phyloP scores from a whole-genome alignment of 169 alveolate genomes.

The Plasmodium cynomolgi region DNA sequence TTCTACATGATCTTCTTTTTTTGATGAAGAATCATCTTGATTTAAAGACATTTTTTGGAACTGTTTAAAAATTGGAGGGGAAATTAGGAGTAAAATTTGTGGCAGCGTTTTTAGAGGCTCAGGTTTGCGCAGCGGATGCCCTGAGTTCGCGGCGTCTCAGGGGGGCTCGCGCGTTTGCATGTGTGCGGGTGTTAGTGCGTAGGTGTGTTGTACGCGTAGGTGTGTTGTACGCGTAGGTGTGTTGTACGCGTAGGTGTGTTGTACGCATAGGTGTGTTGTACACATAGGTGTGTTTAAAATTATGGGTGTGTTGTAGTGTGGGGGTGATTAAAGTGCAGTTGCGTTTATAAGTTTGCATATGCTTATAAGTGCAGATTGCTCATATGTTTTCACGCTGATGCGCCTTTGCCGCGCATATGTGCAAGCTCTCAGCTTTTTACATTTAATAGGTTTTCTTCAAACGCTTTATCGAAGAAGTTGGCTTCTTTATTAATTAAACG shows the following conservation, averaged over 20 bases:
- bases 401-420: not conserved
- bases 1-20: slow-evolving; percentile 45
- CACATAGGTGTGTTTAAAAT: not conserved
- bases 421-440: not conserved
- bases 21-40: slow-evolving; percentile 23
- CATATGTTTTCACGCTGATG: not conserved
- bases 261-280: not conserved
- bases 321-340: not conserved
- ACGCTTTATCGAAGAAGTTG: slow-evolving; percentile 59
- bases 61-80: slow-evolving; percentile 33
- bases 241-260: not conserved
- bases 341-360: not conserved
- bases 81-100: not conserved
- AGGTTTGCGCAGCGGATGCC: not conserved
- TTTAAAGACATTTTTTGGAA: slow-evolving; percentile 65
- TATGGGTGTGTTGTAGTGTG: not conserved
- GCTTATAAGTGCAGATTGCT: not conserved
- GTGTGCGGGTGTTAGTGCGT: not conserved
- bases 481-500: slow-evolving; percentile 72
- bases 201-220: not conserved
- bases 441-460: slow-evolving; percentile 70
- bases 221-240: not conserved
- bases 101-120: not conserved
- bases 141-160: not conserved
- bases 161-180: not conserved